Percentiles rank a stretch among this genome's conserved stretches.
Conservation (phyloP, 176 grass and related monocot species). For the Miscanthus lutarioriparius region DNA sequence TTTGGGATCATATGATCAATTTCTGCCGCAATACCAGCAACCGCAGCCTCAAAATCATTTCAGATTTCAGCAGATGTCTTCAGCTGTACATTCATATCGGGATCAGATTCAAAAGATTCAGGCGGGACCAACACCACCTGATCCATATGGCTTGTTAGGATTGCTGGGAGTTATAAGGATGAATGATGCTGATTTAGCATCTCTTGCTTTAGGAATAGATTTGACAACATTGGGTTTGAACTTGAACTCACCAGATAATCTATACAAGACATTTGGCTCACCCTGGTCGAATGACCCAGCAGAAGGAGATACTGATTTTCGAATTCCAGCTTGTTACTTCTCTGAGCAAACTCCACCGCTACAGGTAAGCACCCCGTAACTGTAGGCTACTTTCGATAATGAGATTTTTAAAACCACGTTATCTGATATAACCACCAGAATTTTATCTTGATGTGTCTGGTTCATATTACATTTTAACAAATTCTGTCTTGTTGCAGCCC, state of each 20-base stretch:
- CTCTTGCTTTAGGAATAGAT: conserved; percentile 97
- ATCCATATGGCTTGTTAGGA: conserved; percentile 85
- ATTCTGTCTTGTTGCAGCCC: conserved; percentile 63
- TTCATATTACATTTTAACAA: conserved; percentile 29
- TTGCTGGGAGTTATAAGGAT: conserved; percentile 81
- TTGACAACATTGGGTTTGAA: conserved; percentile 84
- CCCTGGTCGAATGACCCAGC: conserved; percentile 86
- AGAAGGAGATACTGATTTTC: conserved; percentile 86
- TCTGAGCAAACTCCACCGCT: conserved; percentile 62
- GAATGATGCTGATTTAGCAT: conserved; percentile 71
- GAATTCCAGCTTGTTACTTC: conserved; percentile 78
- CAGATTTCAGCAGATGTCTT: conserved; percentile 78
- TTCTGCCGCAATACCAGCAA: conserved; percentile 90
- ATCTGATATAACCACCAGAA: neutral
- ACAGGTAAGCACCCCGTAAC: conserved; percentile 44
- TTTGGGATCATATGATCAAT: conserved; percentile 83
- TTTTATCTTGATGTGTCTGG: conserved; percentile 7
- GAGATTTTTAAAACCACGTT: neutral
- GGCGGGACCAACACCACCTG: conserved; percentile 50
- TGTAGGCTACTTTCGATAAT: neutral
- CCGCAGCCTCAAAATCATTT: conserved; percentile 72
- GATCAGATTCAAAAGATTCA: conserved; percentile 84
- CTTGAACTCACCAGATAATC: conserved; percentile 88
- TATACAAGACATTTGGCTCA: conserved; percentile 95
- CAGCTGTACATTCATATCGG: conserved; percentile 68